Conservation (phyloP, 2,329 filamentous ascomycete genomes). For the Elsinoe perseae region DNA sequence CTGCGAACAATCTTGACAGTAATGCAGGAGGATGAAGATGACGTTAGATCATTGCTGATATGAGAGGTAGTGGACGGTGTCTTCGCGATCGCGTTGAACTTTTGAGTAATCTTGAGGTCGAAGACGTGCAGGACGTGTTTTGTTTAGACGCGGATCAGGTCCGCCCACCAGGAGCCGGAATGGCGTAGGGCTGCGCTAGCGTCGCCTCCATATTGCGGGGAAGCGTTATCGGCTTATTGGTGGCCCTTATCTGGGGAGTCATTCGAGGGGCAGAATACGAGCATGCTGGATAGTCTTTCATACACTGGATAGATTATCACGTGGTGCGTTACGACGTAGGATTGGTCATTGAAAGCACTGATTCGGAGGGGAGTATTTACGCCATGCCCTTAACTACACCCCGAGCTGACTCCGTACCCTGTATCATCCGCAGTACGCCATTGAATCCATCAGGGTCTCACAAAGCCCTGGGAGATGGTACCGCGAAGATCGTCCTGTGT, state of each 20-base stretch:
- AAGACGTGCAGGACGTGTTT: constrained; percentile 10
- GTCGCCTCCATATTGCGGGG: neutral
- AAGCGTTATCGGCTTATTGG: neutral
- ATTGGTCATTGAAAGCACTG: too few relatives aligned
- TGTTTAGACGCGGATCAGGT: constrained; percentile 3
- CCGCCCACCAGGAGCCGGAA: neutral
- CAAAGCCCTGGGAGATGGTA: neutral
- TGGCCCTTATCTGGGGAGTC: neutral
- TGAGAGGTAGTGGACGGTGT: too few relatives aligned
- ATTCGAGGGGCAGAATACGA: neutral
- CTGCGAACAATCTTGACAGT: too few relatives aligned
- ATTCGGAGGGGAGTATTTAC: constrained; percentile 10
- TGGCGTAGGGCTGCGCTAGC: constrained; percentile 4
- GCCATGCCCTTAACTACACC: neutral
- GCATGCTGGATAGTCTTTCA: neutral
- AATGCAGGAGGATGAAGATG: too few relatives aligned
- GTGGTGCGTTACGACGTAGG: too few relatives aligned
- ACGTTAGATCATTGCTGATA: too few relatives aligned
- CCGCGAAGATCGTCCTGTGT: neutral
- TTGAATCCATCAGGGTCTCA: neutral
- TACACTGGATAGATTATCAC: too few relatives aligned
- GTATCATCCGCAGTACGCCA: neutral
- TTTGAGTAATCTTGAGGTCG: too few relatives aligned
- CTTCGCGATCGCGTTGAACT: too few relatives aligned
- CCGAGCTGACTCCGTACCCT: neutral